Conservation (phyloP, 1,139 yeast species). For the Zygosaccharomyces sapae region DNA sequence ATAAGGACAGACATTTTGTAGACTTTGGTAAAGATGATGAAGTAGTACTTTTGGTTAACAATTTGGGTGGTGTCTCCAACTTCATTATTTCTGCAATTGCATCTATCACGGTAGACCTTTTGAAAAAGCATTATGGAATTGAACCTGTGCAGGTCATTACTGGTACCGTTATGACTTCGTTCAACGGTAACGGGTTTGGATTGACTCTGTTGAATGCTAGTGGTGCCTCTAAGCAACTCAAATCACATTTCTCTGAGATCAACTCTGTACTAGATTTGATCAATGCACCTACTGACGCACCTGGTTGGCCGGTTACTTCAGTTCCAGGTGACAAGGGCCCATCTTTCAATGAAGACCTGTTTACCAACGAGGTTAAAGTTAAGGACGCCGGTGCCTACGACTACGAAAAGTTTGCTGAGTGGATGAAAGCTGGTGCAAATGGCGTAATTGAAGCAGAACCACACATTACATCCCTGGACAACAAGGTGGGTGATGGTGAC, state of each 20-base stretch:
- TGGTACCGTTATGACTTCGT: conserved; percentile 78
- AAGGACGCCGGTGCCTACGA: conserved; percentile 40
- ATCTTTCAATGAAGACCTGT: conserved; percentile 36
- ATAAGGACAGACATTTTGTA: conserved; percentile 67
- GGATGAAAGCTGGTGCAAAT: conserved; percentile 47
- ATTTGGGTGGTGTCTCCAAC: conserved; percentile 81
- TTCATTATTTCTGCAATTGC: conserved; percentile 69
- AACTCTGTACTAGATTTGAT: conserved; percentile 47
- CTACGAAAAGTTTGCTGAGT: conserved; percentile 38
- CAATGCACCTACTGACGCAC: conserved; percentile 70
- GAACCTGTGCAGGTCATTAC: conserved; percentile 62
- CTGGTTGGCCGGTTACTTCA: conserved; percentile 62
- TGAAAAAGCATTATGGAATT: conserved; percentile 48
- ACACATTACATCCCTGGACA: conserved; percentile 76
- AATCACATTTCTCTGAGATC: conserved; percentile 39
- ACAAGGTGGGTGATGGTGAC: conserved; percentile 94
- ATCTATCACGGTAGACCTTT: conserved; percentile 43
- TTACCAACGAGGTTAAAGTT: conserved; percentile 40
- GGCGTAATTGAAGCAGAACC: conserved; percentile 60
- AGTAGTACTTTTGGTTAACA: conserved; percentile 65
- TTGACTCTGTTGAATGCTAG: conserved; percentile 69
- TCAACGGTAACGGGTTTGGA: conserved; percentile 89
- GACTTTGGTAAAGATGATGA: conserved; percentile 60
- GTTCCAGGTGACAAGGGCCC: conserved; percentile 31
- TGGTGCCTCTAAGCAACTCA: conserved; percentile 40